phyloP scores from a whole-genome alignment of 257 asterid genomes.

The Scutellaria baicalensis region DNA sequence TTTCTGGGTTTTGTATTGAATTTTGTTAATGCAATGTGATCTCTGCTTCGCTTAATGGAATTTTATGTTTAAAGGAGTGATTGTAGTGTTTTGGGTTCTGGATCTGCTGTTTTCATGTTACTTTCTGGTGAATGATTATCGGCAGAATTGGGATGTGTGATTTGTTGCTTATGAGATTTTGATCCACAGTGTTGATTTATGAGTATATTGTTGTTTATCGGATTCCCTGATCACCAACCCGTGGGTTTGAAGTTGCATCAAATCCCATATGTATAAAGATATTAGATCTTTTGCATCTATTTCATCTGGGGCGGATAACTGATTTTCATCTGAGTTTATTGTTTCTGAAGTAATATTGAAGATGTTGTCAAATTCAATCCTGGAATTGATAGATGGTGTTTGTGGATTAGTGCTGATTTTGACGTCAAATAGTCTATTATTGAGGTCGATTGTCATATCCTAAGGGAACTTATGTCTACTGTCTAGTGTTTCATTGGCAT shows the following conservation, averaged over 20 bases:
- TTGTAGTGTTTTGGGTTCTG: not conserved
- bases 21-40: slow-evolving; percentile 14
- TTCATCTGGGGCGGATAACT: not conserved
- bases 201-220: slow-evolving; percentile 2
- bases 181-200: not conserved
- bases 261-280: not conserved
- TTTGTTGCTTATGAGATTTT: not conserved
- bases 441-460: not conserved
- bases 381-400: not conserved
- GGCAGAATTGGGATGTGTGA: slow-evolving; percentile 2
- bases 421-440: not conserved
- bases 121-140: not conserved
- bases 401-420: not conserved
- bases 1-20: not conserved
- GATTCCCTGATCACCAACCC: not conserved
- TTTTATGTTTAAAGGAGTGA: not conserved
- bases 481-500: not conserved
- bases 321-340: not conserved
- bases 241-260: not conserved
- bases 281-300: not conserved
- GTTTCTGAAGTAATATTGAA: not conserved
- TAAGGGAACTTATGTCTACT: not conserved
- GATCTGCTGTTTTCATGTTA: slow-evolving; percentile 20
- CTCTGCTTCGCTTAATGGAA: slow-evolving; percentile 2
- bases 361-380: not conserved